These are phyloP conservation scores for Melampsora americana DNA, from an alignment of 1,284 basidiomycete genomes.

Conservation along the genomic window DNA sequence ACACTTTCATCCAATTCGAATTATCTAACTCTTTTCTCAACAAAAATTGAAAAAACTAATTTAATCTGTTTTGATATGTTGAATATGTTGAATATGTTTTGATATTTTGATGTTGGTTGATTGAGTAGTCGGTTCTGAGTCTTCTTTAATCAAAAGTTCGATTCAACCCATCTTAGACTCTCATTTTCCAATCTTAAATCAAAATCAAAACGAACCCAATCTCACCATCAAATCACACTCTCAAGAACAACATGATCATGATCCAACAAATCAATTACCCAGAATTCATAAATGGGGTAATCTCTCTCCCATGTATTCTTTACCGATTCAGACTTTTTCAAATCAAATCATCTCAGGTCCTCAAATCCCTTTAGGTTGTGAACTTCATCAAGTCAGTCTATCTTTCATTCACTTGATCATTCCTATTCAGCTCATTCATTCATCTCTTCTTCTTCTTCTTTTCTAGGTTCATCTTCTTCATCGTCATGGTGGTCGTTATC, in stretches of 20 bases:
- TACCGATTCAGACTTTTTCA: conserved; percentile 13
- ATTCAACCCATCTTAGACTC: background rate
- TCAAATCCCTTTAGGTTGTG: conserved; percentile 13
- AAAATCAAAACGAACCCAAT: background rate
- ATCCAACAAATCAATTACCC: background rate
- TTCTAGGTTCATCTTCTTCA: conserved; percentile 31
- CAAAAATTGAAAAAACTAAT: no score
- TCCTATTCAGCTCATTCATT: no score
- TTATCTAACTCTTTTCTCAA: no score
- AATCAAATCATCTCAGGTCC: conserved; percentile 7
- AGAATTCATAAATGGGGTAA: conserved; percentile 21
- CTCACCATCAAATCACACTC: background rate
- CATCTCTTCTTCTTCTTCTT: background rate
- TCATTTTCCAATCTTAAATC: conserved; percentile 35
- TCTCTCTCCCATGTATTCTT: conserved; percentile 26
- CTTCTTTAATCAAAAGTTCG: conserved; percentile 1
- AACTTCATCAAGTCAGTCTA: conserved; percentile 24
- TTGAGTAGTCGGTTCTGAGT: conserved; percentile 11
- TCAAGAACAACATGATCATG: background rate
- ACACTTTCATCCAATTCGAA: no score
- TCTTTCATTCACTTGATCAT: no score
- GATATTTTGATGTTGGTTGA: background rate
- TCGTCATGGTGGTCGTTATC: conserved; percentile 41
- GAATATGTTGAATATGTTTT: background rate
- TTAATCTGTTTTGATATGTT: no score